Conservation (phyloP, 2,329 filamentous ascomycete genomes). For the Mollisia scopiformis region DNA sequence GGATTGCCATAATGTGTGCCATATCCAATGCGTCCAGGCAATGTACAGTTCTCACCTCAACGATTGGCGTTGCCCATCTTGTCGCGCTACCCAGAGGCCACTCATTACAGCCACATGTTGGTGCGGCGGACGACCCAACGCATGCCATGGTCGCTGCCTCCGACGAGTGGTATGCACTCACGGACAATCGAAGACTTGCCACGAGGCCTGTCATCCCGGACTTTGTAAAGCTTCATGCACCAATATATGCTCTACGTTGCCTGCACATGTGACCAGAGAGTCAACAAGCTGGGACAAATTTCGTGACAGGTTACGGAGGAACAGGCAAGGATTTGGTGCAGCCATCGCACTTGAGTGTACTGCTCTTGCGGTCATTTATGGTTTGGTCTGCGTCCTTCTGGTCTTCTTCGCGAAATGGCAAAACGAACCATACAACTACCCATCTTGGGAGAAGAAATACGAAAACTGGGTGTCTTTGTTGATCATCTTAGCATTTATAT, state of each 20-base stretch:
- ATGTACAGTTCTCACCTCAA: not conserved
- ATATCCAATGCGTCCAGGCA: conserved; percentile 15
- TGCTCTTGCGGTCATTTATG: not conserved
- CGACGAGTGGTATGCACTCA: conserved; percentile 14
- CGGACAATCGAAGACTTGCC: conserved; percentile 5
- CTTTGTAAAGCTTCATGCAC: conserved; percentile 19
- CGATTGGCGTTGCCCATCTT: not conserved
- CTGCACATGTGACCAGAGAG: not conserved
- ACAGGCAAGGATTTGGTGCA: not conserved
- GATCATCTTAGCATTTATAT: not conserved
- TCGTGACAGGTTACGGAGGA: not conserved
- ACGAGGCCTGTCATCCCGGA: conserved; percentile 24
- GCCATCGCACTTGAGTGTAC: not conserved
- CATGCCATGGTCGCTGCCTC: conserved; percentile 15
- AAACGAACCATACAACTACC: conserved; percentile 16
- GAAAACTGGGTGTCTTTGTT: not conserved
- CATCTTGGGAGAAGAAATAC: not conserved
- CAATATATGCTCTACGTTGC: not conserved
- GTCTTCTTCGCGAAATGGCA: conserved; percentile 6
- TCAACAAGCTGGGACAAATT: conserved; percentile 14
- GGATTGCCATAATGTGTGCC: conserved; percentile 16
- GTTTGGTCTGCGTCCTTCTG: not conserved
- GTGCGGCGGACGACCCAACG: conserved; percentile 4
- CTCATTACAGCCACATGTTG: not conserved
- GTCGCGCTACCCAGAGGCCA: not conserved